phyloP scores from a whole-genome alignment of 306 rosid species.

The Begonia fuchsioides region DNA sequence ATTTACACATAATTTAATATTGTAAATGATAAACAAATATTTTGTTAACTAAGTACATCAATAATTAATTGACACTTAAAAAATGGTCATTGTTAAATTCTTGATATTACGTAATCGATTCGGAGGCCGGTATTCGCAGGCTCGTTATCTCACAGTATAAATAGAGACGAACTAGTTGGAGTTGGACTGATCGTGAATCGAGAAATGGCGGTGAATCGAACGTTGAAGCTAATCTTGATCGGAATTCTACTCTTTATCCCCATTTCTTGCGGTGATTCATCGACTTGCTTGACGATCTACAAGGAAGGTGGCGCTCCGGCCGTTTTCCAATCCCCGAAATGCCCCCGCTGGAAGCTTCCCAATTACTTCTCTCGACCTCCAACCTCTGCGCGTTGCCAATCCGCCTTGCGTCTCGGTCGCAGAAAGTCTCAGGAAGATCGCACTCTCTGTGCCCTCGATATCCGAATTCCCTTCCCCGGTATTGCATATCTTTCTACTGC shows the following conservation, averaged over 20 bases:
- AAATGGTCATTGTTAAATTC: too few species aligned
- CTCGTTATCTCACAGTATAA: too few species aligned
- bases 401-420: slow-evolving; percentile 61
- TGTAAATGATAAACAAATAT: too few species aligned
- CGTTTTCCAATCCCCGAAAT: slow-evolving; percentile 80
- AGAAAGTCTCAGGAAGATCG: slow-evolving; percentile 69
- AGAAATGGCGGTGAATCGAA: too few species aligned
- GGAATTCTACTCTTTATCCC: too few species aligned
- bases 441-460: slow-evolving; percentile 65
- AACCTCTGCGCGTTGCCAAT: slow-evolving; percentile 40
- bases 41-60: too few species aligned
- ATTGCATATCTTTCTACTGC: background rate
- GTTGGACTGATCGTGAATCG: too few species aligned
- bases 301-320: slow-evolving; percentile 85
- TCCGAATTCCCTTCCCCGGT: slow-evolving; percentile 77
- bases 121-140: slow-evolving; percentile 25
- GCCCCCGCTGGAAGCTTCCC: slow-evolving; percentile 77
- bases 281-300: slow-evolving; percentile 72
- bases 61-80: too few species aligned
- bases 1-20: too few species aligned
- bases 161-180: too few species aligned
- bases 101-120: too few species aligned
- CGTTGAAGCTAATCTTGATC: too few species aligned
- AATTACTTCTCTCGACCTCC: slow-evolving; percentile 27
- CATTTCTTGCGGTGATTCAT: slow-evolving; percentile 35